Base-by-base conservation (phyloP, 176 grass and related monocot species). In the Carex scoparia region DNA sequence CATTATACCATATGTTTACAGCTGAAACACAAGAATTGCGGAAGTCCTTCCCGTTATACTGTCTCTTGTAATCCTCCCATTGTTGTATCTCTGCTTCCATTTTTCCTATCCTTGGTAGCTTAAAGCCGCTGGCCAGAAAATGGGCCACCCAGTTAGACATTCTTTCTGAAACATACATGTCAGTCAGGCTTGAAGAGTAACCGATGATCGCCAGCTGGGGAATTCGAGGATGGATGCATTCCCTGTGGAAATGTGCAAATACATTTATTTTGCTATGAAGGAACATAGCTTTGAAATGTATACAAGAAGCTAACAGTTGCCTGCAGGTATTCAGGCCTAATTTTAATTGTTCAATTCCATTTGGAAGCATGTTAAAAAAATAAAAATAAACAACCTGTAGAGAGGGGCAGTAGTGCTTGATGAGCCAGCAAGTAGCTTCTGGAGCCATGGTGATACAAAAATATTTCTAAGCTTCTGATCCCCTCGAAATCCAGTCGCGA, bases 391-490 rank as follows among this genome's bases (percentile, higher is more conserved):
- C 0, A 65, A 98, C 93, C 96, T 95, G 84, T 95, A 93, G 58
- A 99, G 88, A 85, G 91, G 88, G 71, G 90, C 86, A 16, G 84
- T 27, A 18, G 88, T 86, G 81, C 75, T 80, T 59, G 85, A 86
- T 88, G 93, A 92, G 7, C 93, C 90, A 59, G 81, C 87, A 16
- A 92, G 91, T 77, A 92, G 90, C 10, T 84, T 88, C 77, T 83
- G 91, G 54, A 94, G 88, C 81, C 89, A 92, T 48, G 87, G 86
- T 72, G 89, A 84, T 73, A 65, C 86, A 86, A 98, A 98, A 27
- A 98, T 79, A 65, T 90, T 84, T 88, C 89, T 90, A 79, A 98
- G 93, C 84, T 98, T 98, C 85, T 94, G 86, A 64, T 95, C 93
- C 27, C 93, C 96, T 79, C 64, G 93, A 88, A 93, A 98, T 84